Evolutionary conservation across 2,329 filamentous ascomycete genomes (phyloP), one percentile per base, ranked within the genome.

Genomic region (Botrytis medusae): DNA sequence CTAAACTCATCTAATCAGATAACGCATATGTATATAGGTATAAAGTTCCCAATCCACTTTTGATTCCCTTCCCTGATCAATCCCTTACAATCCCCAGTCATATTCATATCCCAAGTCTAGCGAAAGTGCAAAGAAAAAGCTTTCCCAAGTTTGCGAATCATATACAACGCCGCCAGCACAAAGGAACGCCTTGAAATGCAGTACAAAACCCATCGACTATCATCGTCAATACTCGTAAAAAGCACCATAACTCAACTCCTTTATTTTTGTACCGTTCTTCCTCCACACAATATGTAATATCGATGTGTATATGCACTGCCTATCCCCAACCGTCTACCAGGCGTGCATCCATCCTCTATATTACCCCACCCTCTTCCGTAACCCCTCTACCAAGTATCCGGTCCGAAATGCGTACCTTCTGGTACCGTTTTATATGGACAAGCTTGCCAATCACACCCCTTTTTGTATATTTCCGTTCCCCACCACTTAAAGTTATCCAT

Each of bases 401-500:
- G 90, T 0, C 92, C 92, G 81, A 94, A 94, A 74, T 84, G 87
- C 37, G 86, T 85, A 0, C 91, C 92, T 22, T 89, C 87, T 0
- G 85, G 83, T 8, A 96, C 86, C 0, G 82, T 86, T 72, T 85
- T 88, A 79, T 92, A 95, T 1, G 92, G 83, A 81, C 93, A 96
- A 61, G 92, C 93, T 80, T 90, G 86, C 93, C 93, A 96, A 83
- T 96, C 93, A 81, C 93, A 96, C 32, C 93, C 93, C 81, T 90
- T 86, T 82, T 94, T 95, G 81, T 94, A 94, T 8, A 95, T 87
- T 79, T 96, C 92, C 0, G 94, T 97, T 0, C 94, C 94, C 94
- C 93, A 97, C 94, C 93, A 97, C 73, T 85, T 89, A 79, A 96
- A 94, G 42, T 86, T 86, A 57, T 89, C 87, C 84, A 91, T 92